phyloP scores from a whole-genome alignment of 2,329 filamentous ascomycete genomes.

The Aspergillus candidus region DNA sequence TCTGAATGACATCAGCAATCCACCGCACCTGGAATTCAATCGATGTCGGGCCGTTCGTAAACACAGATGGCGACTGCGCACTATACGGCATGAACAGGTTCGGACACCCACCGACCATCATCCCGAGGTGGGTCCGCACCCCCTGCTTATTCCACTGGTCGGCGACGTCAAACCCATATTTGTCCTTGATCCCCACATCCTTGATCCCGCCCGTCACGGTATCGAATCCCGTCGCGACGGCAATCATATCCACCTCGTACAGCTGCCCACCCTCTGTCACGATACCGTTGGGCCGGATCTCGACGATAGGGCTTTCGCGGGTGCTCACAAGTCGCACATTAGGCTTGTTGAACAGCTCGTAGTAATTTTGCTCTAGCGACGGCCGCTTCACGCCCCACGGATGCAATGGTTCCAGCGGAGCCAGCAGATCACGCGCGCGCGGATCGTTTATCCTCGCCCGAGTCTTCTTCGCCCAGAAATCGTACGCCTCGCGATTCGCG shows the following conservation, averaged over 20 bases:
- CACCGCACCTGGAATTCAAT: slow-evolving; percentile 33
- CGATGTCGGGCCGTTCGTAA: slow-evolving; percentile 31
- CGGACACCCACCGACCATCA: slow-evolving; percentile 36
- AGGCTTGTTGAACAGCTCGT: slow-evolving; percentile 44
- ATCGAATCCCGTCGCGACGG: slow-evolving; percentile 11
- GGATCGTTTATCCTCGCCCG: slow-evolving; percentile 48
- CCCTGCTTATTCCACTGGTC: slow-evolving; percentile 14
- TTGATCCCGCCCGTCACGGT: slow-evolving; percentile 10
- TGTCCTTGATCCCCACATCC: slow-evolving; percentile 12
- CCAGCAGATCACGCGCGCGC: slow-evolving; percentile 46
- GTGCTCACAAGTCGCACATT: slow-evolving; percentile 41
- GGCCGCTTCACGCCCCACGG: slow-evolving; percentile 51
- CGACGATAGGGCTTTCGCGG: slow-evolving; percentile 37
- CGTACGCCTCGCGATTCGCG: slow-evolving; percentile 49
- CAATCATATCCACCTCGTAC: background rate
- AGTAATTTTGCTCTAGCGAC: slow-evolving; percentile 47
- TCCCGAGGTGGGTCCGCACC: slow-evolving; percentile 30
- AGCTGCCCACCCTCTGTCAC: no score
- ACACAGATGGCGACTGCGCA: slow-evolving; percentile 30
- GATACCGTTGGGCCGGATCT: slow-evolving; percentile 38
- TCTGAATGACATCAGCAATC: slow-evolving; percentile 12
- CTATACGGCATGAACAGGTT: slow-evolving; percentile 42
- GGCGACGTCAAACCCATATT: slow-evolving; percentile 5
- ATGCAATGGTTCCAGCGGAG: slow-evolving; percentile 49
- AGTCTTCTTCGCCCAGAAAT: slow-evolving; percentile 52